Percentiles rank a stretch among this genome's conserved stretches.
phyloP scores from a whole-genome alignment of 2,329 filamentous ascomycete species.

The Aspergillus tamarii region DNA sequence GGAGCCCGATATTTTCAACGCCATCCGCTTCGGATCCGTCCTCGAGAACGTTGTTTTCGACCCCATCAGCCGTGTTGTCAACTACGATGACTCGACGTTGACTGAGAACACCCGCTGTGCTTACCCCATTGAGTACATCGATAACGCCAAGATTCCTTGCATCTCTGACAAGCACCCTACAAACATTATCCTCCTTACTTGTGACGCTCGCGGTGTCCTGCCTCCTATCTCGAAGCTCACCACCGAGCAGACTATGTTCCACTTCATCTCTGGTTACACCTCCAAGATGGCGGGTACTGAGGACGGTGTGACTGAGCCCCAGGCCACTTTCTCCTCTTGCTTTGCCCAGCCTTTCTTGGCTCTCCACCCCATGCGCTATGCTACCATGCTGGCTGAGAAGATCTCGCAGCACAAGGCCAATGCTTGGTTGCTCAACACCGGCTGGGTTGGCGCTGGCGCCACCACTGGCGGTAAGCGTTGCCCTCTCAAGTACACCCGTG shows the following conservation, averaged over 20 bases:
- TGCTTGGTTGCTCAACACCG: slow-evolving; percentile 98
- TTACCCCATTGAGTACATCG: slow-evolving; percentile 98
- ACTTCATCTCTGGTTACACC: slow-evolving; percentile 99
- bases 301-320: slow-evolving; percentile 93
- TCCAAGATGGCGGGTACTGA: slow-evolving; percentile 99
- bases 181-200: slow-evolving; percentile 98
- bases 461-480: slow-evolving; percentile 93
- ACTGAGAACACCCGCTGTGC: slow-evolving; percentile 99
- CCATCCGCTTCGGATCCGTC: slow-evolving; percentile 95
- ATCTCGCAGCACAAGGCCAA: slow-evolving; percentile 93
- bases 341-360: slow-evolving; percentile 99
- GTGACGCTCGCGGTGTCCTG: slow-evolving; percentile 94
- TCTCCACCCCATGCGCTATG: slow-evolving; percentile 98
- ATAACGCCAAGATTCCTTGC: slow-evolving; percentile 98
- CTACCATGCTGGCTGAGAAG: slow-evolving; percentile 97
- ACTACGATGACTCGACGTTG: slow-evolving; percentile 93
- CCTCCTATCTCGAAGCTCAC: slow-evolving; percentile 97
- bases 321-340: slow-evolving; percentile 98
- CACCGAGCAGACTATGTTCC: slow-evolving; percentile 97
- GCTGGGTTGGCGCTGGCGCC: slow-evolving; percentile 91
- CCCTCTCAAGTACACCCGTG: slow-evolving; percentile 97
- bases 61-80: slow-evolving; percentile 81
- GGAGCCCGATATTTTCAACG: slow-evolving; percentile 96
- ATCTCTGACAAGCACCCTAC: slow-evolving; percentile 81
- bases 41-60: slow-evolving; percentile 99